A percentile compares a stretch with the other conserved stretches of the same genome.
These are phyloP conservation scores for Brassica rapa DNA, from an alignment of 345 rosid species.

Conservation along the genomic window DNA sequence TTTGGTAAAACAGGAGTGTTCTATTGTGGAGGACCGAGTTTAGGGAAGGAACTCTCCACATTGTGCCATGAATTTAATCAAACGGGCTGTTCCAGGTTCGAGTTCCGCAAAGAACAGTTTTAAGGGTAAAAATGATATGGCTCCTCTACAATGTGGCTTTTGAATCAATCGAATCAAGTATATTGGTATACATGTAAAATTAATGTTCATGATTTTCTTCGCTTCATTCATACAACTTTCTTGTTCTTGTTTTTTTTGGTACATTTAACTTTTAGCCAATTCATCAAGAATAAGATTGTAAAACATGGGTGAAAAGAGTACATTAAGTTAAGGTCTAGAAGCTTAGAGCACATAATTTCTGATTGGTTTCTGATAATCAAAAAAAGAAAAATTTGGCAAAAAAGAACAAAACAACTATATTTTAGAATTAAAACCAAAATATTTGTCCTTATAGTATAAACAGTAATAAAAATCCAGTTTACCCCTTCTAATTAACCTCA, in stretches of 20 bases:
- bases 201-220: background rate
- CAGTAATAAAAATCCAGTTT: too few species aligned
- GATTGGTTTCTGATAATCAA: too few species aligned
- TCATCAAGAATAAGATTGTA: too few species aligned
- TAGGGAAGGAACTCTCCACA: constrained; percentile 36
- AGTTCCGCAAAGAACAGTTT: constrained; percentile 41
- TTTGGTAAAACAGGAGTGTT: constrained; percentile 35
- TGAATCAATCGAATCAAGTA: background rate
- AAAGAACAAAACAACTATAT: too few species aligned
- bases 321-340: too few species aligned
- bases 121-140: constrained; percentile 2
- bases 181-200: background rate
- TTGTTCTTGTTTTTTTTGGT: background rate
- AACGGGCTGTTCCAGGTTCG: constrained; percentile 36
- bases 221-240: background rate
- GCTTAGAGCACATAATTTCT: too few species aligned
- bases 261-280: too few species aligned
- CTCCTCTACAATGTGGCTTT: background rate
- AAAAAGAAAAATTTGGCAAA: too few species aligned
- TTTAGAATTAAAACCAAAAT: too few species aligned
- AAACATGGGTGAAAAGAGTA: too few species aligned
- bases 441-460: too few species aligned
- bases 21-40: constrained; percentile 38
- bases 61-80: constrained; percentile 39
- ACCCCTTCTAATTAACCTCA: too few species aligned